A percentile compares a stretch with the other conserved stretches of the same genome.
Conservation (phyloP, 2,329 filamentous ascomycete species). For the Pseudonectria buxi region DNA sequence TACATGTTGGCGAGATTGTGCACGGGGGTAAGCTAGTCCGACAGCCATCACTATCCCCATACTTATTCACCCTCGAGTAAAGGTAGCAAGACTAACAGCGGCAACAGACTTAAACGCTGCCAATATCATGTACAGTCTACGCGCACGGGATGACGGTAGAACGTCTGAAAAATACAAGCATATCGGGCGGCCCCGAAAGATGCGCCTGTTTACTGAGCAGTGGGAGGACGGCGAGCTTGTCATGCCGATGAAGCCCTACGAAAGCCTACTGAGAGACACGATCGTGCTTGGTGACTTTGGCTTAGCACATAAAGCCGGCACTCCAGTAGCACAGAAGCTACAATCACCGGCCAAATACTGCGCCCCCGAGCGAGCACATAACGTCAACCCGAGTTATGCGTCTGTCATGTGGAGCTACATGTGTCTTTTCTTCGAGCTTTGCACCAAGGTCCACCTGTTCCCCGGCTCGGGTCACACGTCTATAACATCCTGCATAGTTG, state of each 20-base stretch:
- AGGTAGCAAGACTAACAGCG: neutral
- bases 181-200: conserved; percentile 5
- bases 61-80: too few relatives aligned
- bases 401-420: conserved; percentile 13
- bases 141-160: neutral
- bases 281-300: conserved; percentile 9
- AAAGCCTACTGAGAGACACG: conserved; percentile 2
- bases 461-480: neutral
- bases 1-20: too few relatives aligned
- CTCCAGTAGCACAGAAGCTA: conserved; percentile 1
- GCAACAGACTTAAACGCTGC: conserved; percentile 5
- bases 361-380: conserved; percentile 10
- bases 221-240: conserved; percentile 9
- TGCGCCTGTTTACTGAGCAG: neutral
- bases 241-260: conserved; percentile 1
- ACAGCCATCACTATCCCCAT: neutral
- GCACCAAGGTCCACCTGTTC: conserved; percentile 3
- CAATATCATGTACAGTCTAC: conserved; percentile 7
- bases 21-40: conserved; percentile 4
- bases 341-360: conserved; percentile 9
- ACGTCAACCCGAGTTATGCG: conserved; percentile 4
- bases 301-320: conserved; percentile 3
- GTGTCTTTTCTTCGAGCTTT: conserved; percentile 9
- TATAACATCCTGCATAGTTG: conserved; percentile 1
- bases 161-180: conserved; percentile 3